These are phyloP conservation scores for Solanum pimpinellifolium DNA, from an alignment of 257 asterid species.

Conservation along the genomic window DNA sequence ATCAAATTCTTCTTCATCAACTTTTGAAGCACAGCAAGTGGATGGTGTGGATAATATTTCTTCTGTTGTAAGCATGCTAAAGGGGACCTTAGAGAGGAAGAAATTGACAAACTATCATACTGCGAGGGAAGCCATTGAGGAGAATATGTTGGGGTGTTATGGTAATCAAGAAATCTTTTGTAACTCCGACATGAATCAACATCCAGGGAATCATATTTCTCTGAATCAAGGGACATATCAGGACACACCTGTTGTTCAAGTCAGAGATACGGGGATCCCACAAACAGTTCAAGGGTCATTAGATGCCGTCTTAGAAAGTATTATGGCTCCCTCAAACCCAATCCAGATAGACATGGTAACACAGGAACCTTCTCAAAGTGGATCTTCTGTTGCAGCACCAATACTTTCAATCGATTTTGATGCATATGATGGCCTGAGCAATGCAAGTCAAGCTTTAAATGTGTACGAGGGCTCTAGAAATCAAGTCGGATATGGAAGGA, in stretches of 20 bases:
- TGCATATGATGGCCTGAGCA: constrained; percentile 46
- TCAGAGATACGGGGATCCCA: constrained; percentile 27
- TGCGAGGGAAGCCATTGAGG: constrained; percentile 24
- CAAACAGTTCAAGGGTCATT: constrained; percentile 40
- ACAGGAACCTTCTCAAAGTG: constrained; percentile 72
- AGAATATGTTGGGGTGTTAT: constrained; percentile 32
- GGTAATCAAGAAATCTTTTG: constrained; percentile 19
- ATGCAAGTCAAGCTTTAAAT: constrained; percentile 49
- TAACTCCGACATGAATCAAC: constrained; percentile 19
- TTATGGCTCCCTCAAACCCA: constrained; percentile 31
- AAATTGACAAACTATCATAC: constrained; percentile 5
- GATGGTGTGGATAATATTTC: constrained; percentile 47
- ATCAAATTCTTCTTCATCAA: constrained; percentile 39
- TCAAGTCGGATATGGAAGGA: constrained; percentile 30
- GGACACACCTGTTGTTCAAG: constrained; percentile 23
- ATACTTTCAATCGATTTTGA: constrained; percentile 46
- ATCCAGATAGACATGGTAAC: constrained; percentile 33
- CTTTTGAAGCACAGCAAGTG: constrained; percentile 38
- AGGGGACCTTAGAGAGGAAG: constrained; percentile 56
- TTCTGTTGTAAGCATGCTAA: constrained; percentile 82
- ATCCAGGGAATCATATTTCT: constrained; percentile 18
- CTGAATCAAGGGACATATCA: constrained; percentile 32
- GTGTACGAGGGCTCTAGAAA: constrained; percentile 50
- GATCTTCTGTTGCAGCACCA: constrained; percentile 63
- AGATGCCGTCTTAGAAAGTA: constrained; percentile 26